Evolutionary conservation across 208 protist genomes (phyloP).

Genomic region (Naegleria fowleri): DNA sequence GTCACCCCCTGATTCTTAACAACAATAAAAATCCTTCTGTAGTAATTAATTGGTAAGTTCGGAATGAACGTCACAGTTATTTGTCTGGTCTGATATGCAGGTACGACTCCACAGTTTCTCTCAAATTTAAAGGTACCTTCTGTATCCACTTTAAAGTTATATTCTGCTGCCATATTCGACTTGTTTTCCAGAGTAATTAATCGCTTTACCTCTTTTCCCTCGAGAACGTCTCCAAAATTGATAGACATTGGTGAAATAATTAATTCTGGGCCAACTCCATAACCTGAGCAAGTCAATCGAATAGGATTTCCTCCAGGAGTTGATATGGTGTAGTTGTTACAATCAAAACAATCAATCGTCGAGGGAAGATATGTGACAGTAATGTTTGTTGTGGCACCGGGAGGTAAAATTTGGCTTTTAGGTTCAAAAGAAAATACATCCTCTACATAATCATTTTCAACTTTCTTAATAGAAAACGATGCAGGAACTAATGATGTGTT

Average conservation of each 20-base stretch:
- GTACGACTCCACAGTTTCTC: background rate
- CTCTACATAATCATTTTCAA: background rate
- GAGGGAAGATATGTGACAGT: background rate
- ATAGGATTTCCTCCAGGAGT: background rate
- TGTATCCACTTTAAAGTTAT: background rate
- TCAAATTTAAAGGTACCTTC: background rate
- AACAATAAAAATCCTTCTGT: background rate
- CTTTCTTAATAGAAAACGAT: background rate
- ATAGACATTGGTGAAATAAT: background rate
- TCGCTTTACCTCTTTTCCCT: background rate
- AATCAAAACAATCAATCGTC: background rate
- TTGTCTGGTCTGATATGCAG: background rate
- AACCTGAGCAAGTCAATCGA: background rate
- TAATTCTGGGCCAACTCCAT: background rate
- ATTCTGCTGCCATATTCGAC: background rate
- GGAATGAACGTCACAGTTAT: background rate
- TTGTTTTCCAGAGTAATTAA: background rate
- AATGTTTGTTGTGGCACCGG: background rate
- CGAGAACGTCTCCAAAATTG: background rate
- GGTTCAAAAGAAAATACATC: background rate
- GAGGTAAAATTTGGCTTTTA: background rate
- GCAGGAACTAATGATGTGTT: slow-evolving; percentile 6
- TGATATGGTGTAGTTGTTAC: background rate
- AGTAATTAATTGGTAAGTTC: background rate
- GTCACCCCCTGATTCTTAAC: background rate